Base-by-base conservation (phyloP, 345 rosid species). In the Gossypium raimondii region DNA sequence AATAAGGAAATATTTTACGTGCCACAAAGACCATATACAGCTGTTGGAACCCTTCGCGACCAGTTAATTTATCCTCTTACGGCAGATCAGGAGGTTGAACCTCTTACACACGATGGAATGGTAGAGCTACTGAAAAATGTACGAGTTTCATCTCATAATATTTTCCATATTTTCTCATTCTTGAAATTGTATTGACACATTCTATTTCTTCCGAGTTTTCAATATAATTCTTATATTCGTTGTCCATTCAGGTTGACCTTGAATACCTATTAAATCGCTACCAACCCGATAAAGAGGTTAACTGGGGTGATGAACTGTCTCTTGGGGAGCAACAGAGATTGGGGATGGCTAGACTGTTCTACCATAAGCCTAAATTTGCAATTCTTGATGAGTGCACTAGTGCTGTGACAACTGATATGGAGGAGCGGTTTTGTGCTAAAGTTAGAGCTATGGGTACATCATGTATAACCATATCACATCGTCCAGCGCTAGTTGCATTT, bases 341-440 rank as follows among this genome's bases (percentile, higher is more conserved):
- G 79, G 99, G 99, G 75, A 95, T 95, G 98, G 99, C 99, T 65
- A 88, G 99, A 79, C 79, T 95, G 71, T 95, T 95, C 82, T 95
- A 62, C 77, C 99, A 95, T 83, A 95, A 84, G 82, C 99, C 99
- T 76, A 95, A 90, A 78, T 95, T 95, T 93, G 99, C 99, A 75
- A 95, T 95, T 86, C 98, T 95, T 82, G 99, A 95, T 80, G 99
- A 93, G 85, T 95, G 99, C 87, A 95, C 99, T 59, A 95, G 99
- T 86, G 99, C 99, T 70, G 99, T 95, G 77, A 93, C 99, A 52
- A 95, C 98, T 60, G 99, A 90, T 81, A 95, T 95, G 99, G 99
- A 95, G 84, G 97, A 95, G 82, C 90, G 98, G 8, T 95, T 95
- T 81, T 94, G 97, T 79, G 85, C 97, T 60, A 90, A 95, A 87